These are phyloP conservation scores for Trypanosoma scelopori DNA, from an alignment of 208 protist genomes.

Conservation along the genomic window DNA sequence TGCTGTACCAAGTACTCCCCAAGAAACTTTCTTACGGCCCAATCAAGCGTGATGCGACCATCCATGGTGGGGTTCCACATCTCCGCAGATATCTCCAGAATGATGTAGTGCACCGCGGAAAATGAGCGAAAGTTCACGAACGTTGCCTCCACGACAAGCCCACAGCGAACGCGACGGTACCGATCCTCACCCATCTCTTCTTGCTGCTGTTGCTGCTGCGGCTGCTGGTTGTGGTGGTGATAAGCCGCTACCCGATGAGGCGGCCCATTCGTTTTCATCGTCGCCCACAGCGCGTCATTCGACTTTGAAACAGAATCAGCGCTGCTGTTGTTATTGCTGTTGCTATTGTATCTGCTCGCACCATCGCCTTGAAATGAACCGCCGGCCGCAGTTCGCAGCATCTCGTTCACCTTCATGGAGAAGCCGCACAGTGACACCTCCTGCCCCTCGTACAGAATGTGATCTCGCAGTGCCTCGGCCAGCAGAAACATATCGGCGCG, in stretches of 20 bases:
- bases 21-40: conserved; percentile 80
- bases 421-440: conserved; percentile 70
- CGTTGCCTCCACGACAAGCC: conserved; percentile 64
- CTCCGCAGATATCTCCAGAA: conserved; percentile 73
- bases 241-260: too few relatives aligned
- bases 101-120: conserved; percentile 74
- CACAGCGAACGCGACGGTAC: conserved; percentile 49
- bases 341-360: background rate
- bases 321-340: conserved; percentile 3
- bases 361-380: too few relatives aligned
- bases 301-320: background rate
- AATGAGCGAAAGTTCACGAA: conserved; percentile 79
- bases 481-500: conserved; percentile 83
- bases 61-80: conserved; percentile 87
- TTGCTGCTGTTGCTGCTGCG: background rate
- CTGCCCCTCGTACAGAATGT: conserved; percentile 76
- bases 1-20: conserved; percentile 66
- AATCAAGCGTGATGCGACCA: conserved; percentile 62
- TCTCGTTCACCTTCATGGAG: conserved; percentile 64
- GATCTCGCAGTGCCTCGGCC: conserved; percentile 61
- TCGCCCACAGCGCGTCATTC: background rate
- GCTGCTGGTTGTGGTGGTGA: too few relatives aligned
- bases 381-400: conserved; percentile 32
- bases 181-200: background rate
- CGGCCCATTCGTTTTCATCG: background rate